phyloP scores from a whole-genome alignment of 2,329 filamentous ascomycete genomes.

The Ascochyta clinopodiicola region DNA sequence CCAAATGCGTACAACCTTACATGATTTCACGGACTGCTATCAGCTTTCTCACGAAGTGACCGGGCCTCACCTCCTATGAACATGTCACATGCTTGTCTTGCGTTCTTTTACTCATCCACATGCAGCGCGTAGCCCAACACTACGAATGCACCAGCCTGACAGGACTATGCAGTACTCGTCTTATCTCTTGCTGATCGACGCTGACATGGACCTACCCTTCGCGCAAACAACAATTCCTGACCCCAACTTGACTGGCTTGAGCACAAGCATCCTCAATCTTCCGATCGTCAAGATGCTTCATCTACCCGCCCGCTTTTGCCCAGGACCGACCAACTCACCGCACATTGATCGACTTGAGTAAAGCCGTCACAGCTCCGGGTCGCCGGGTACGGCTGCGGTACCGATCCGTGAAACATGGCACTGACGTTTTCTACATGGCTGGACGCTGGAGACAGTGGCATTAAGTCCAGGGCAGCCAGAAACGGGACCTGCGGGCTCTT shows the following conservation, averaged over 20 bases:
- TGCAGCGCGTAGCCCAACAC: background rate
- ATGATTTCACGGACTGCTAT: background rate
- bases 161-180: background rate
- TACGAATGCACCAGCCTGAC: background rate
- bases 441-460: background rate
- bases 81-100: background rate
- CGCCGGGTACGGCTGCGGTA: constrained; percentile 5
- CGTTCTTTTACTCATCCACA: background rate
- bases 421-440: background rate
- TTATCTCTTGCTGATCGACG: constrained; percentile 3
- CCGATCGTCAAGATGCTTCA: background rate
- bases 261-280: constrained; percentile 1
- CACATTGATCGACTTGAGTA: constrained; percentile 10
- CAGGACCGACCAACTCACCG: constrained; percentile 11
- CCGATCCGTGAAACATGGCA: constrained; percentile 12
- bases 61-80: background rate
- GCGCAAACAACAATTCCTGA: constrained; percentile 10
- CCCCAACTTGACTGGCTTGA: constrained; percentile 15
- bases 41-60: background rate
- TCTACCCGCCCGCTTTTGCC: constrained; percentile 1
- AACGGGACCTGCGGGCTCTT: constrained; percentile 1
- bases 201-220: constrained; percentile 1
- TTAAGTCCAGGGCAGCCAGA: background rate
- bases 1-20: constrained; percentile 2
- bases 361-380: constrained; percentile 7